phyloP scores from a whole-genome alignment of 1,284 basidiomycete genomes.

The Leccinum pachyderme region DNA sequence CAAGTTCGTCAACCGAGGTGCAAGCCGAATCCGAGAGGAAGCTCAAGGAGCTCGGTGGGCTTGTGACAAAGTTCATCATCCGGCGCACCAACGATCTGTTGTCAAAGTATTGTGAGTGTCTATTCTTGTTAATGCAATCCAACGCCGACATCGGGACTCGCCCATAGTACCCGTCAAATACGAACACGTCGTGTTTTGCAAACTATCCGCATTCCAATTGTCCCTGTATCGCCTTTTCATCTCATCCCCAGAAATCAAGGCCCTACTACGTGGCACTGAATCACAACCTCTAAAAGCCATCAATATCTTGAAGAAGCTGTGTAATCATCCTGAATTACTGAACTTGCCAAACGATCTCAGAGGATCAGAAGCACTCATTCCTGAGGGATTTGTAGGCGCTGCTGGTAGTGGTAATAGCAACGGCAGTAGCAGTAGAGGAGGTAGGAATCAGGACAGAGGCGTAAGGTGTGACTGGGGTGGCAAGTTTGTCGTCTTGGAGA shows the following conservation, averaged over 20 bases:
- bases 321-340: constrained; percentile 95
- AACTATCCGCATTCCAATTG: constrained; percentile 85
- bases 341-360: constrained; percentile 85
- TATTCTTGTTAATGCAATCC: background rate
- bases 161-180: constrained; percentile 93
- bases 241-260: constrained; percentile 91
- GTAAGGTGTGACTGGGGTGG: constrained; percentile 83
- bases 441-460: constrained; percentile 44
- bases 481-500: constrained; percentile 92
- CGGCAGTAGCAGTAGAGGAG: constrained; percentile 35
- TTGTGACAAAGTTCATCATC: constrained; percentile 97
- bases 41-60: constrained; percentile 87
- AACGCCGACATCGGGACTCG: constrained; percentile 10
- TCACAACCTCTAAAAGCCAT: constrained; percentile 98
- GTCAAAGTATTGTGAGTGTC: constrained; percentile 87
- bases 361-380: constrained; percentile 83
- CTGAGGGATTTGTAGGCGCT: constrained; percentile 74
- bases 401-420: constrained; percentile 32
- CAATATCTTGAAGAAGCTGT: constrained; percentile 94
- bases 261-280: constrained; percentile 83
- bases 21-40: constrained; percentile 88
- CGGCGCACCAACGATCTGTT: constrained; percentile 95
- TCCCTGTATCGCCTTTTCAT: constrained; percentile 92
- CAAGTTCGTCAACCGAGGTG: constrained; percentile 81
- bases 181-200: constrained; percentile 98